Percentiles rank a stretch among this genome's conserved stretches.
phyloP scores from a whole-genome alignment of 371 early-diverging fungal species.

The Fennellomyces sp. region DNA sequence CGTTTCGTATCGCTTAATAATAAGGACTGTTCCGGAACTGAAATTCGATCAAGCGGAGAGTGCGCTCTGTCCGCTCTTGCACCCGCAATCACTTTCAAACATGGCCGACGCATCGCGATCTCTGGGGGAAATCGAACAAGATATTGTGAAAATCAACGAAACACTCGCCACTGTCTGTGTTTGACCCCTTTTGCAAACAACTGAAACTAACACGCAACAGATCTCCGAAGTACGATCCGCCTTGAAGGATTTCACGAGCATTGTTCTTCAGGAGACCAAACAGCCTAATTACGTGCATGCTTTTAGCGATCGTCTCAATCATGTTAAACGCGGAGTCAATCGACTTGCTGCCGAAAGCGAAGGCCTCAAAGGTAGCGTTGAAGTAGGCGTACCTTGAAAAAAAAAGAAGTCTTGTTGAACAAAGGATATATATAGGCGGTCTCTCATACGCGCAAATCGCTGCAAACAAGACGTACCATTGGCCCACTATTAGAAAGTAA shows the following conservation, averaged over 20 bases:
- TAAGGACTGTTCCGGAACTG: too few species aligned
- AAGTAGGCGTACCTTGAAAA: neutral
- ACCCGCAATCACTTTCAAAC: neutral
- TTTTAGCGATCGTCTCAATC: conserved; percentile 30
- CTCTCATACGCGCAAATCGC: conserved; percentile 27
- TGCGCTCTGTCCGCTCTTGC: neutral
- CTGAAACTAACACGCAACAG: conserved; percentile 11
- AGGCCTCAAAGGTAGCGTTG: conserved; percentile 30
- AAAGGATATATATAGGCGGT: conserved; percentile 23
- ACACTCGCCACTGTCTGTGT: conserved; percentile 5
- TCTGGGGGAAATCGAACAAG: conserved; percentile 9
- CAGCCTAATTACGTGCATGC: conserved; percentile 29
- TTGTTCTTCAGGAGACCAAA: conserved; percentile 36
- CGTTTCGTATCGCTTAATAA: too few species aligned
- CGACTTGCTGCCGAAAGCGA: conserved; percentile 30
- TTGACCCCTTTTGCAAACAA: neutral
- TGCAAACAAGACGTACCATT: conserved; percentile 13
- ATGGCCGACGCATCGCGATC: conserved; percentile 13
- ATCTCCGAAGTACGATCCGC: conserved; percentile 42
- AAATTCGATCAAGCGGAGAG: neutral
- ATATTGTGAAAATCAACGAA: conserved; percentile 11
- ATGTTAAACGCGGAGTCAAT: conserved; percentile 25
- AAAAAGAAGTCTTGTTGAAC: too few species aligned
- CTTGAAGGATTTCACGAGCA: conserved; percentile 26
- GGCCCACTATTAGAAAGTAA: conserved; percentile 19